Percentiles rank a stretch among this genome's conserved stretches.
Evolutionary conservation across 352 stramenopile genomes (phyloP).

Genomic region (Globisporangium viniferum): DNA sequence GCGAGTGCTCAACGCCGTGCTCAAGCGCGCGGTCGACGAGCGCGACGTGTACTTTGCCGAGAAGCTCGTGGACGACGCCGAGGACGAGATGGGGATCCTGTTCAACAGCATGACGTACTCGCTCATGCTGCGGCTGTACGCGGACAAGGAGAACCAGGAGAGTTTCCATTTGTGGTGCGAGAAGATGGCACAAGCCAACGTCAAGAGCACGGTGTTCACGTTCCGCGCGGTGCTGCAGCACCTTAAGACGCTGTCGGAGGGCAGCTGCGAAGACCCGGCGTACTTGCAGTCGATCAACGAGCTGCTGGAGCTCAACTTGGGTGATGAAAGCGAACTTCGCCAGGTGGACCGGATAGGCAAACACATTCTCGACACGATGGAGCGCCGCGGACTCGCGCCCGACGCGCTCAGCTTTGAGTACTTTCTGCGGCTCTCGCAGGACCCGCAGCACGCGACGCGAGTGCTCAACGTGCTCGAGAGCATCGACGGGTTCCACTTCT

Average conservation of each 20-base stretch:
- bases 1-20: slow-evolving; percentile 55
- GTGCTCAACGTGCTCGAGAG: slow-evolving; percentile 40
- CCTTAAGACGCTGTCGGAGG: slow-evolving; percentile 26
- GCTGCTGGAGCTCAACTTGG: slow-evolving; percentile 25
- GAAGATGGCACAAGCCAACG: slow-evolving; percentile 36
- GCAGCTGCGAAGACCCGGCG: slow-evolving; percentile 13
- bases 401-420: slow-evolving; percentile 45
- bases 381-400: slow-evolving; percentile 21
- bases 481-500: slow-evolving; percentile 23
- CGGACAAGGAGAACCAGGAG: slow-evolving; percentile 38
- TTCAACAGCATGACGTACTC: slow-evolving; percentile 76
- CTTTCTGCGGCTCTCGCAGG: slow-evolving; percentile 40
- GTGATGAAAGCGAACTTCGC: slow-evolving; percentile 8
- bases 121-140: slow-evolving; percentile 65
- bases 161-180: slow-evolving; percentile 46
- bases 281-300: slow-evolving; percentile 28
- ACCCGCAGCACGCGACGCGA: slow-evolving; percentile 28
- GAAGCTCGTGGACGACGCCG: slow-evolving; percentile 41
- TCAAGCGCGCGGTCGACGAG: slow-evolving; percentile 56
- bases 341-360: slow-evolving; percentile 22
- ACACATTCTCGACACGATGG: slow-evolving; percentile 34
- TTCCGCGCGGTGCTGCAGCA: slow-evolving; percentile 52
- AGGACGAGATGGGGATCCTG: slow-evolving; percentile 31
- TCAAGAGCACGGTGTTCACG: slow-evolving; percentile 50
- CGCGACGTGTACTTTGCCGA: slow-evolving; percentile 50